Evolutionary conservation across 2,329 filamentous ascomycete species (phyloP).

Genomic region (Lecanicillium sp.): DNA sequence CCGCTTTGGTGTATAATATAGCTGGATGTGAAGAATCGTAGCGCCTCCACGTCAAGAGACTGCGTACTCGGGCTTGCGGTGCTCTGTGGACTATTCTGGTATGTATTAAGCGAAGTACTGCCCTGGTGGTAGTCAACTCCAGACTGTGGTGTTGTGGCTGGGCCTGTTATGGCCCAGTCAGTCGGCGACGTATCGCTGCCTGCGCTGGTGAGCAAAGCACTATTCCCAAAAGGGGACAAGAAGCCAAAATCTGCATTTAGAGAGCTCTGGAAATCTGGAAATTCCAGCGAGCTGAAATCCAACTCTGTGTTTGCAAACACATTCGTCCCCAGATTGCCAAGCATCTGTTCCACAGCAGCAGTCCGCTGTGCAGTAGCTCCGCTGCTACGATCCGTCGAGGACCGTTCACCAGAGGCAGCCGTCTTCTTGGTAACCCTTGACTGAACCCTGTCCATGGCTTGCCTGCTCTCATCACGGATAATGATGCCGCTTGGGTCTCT

Average conservation of each 20-base stretch:
- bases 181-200: conserved; percentile 2
- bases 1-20: conserved; percentile 8
- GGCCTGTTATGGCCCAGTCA: conserved; percentile 1
- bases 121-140: conserved; percentile 3
- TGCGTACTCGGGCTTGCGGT: conserved; percentile 4
- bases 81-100: conserved; percentile 2
- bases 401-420: conserved; percentile 1
- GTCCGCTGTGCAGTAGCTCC: background rate
- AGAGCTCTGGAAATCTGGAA: conserved; percentile 7
- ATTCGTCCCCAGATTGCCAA: conserved; percentile 6
- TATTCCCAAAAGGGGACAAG: conserved; percentile 4
- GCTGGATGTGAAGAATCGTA: conserved; percentile 8
- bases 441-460: conserved; percentile 9
- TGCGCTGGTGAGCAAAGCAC: conserved; percentile 6
- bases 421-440: conserved; percentile 7
- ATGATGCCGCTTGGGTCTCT: conserved; percentile 9
- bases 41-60: conserved; percentile 7
- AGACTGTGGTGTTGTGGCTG: conserved; percentile 1
- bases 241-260: conserved; percentile 7
- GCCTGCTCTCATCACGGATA: conserved; percentile 10
- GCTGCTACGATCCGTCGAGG: conserved; percentile 1
- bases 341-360: conserved; percentile 6
- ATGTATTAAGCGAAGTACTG: background rate
- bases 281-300: conserved; percentile 7
- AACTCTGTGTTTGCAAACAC: conserved; percentile 6